Evolutionary conservation across 108 stramenopile species (phyloP), one percentile per base, ranked within the genome.

Genomic region (Parietichytrium sp.): DNA sequence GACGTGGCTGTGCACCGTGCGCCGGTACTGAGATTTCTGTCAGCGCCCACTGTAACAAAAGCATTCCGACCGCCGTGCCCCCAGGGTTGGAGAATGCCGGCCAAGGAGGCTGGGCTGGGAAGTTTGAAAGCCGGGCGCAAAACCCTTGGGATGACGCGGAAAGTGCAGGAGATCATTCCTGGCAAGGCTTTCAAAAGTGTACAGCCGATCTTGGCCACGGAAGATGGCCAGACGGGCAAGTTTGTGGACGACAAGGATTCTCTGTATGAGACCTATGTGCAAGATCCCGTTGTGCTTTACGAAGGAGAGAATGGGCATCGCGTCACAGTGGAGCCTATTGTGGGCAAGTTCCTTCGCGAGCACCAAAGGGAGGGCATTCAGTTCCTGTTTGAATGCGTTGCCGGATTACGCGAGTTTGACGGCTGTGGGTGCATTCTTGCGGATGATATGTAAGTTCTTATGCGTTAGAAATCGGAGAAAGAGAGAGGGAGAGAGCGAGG

Each of bases 291-390:
- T 23, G 61, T 72, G 8, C 42, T 72, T 33, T 72, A 72, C 2
- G 61, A 50, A 20, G 20, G 20, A 49, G 13, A 10, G 4, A 15
- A 13, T 29, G 51, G 30, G 33, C 82, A 86, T 48, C 45, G 51
- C 52, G 92, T 94, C 18, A 92, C 88, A 82, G 98, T 97, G 20
- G 96, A 95, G 49, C 91, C 91, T 7, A 85, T 95, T 26, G 86
- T 98, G 45, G 95, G 95, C 85, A 95, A 96, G 83, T 96, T 93
- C 91, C 86, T 99, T 18, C 91, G 98, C 55, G 96, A 96, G 23
- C 98, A 99, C 90, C 97, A 97, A 86, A 89, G 98, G 51, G 97
- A 97, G 83, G 98, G 98, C 48, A 96, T 97, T 26, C 85, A 92
- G 83, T 98, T 97, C 84, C 91, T 96, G 89, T 97, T 97, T 80